Conservation (phyloP, 441 rosid species). For the Gossypium trilobum region DNA sequence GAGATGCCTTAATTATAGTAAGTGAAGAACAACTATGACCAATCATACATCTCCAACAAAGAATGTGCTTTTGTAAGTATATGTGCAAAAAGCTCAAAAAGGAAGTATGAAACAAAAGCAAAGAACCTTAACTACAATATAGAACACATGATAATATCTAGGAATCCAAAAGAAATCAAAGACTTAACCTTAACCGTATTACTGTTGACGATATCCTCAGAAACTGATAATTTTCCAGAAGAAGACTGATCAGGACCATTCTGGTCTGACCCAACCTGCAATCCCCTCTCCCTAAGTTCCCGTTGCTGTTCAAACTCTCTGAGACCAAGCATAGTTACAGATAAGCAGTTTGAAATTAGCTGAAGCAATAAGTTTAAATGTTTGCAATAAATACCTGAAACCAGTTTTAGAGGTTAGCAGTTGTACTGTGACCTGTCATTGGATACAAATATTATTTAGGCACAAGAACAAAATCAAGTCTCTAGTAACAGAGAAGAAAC, state of each 20-base stretch:
- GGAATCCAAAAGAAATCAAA: conserved; percentile 18
- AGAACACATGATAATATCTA: background rate
- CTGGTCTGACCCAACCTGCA: conserved; percentile 55
- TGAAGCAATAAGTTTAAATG: conserved; percentile 12
- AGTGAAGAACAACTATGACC: background rate
- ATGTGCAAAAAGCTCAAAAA: background rate
- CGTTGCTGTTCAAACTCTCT: conserved; percentile 99
- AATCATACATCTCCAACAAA: background rate
- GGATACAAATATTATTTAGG: conserved; percentile 15
- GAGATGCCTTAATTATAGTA: no score
- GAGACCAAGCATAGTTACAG: conserved; percentile 22
- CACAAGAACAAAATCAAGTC: conserved; percentile 5
- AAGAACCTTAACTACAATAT: background rate
- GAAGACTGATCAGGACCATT: conserved; percentile 54
- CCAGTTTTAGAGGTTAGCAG: conserved; percentile 98
- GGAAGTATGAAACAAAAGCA: background rate
- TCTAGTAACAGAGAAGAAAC: background rate
- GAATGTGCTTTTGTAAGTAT: background rate
- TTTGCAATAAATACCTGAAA: conserved; percentile 48
- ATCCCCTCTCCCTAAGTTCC: conserved; percentile 83
- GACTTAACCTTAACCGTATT: conserved; percentile 54
- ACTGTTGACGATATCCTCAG: conserved; percentile 46
- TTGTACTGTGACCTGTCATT: conserved; percentile 79
- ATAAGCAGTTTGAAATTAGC: conserved; percentile 16
- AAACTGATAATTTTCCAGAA: conserved; percentile 43